These are phyloP conservation scores for Afroboletus lepidellus DNA, from an alignment of 1,284 basidiomycete species.

Conservation along the genomic window DNA sequence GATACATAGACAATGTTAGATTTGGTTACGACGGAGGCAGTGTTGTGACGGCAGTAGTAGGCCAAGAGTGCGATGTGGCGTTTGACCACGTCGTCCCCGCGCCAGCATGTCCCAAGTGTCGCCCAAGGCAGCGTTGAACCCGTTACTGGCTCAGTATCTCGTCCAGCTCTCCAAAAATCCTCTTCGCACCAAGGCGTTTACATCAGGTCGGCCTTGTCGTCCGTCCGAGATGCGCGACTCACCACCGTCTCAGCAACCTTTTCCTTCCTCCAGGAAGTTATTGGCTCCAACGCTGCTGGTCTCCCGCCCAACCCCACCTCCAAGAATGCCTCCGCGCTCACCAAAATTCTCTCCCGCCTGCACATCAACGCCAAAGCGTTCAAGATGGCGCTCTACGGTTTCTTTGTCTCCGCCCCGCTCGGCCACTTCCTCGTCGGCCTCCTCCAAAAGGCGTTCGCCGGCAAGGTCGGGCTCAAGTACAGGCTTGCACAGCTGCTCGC, in stretches of 20 bases:
- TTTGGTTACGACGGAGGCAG: too few relatives aligned
- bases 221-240: slow-evolving; percentile 1
- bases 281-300: slow-evolving; percentile 70
- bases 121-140: slow-evolving; percentile 38
- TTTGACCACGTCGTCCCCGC: not conserved
- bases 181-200: slow-evolving; percentile 72
- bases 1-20: not conserved
- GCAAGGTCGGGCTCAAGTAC: slow-evolving; percentile 66
- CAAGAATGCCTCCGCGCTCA: slow-evolving; percentile 53
- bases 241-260: slow-evolving; percentile 47
- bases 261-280: slow-evolving; percentile 78
- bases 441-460: slow-evolving; percentile 76
- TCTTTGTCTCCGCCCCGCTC: slow-evolving; percentile 82
- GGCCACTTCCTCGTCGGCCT: slow-evolving; percentile 71
- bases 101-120: slow-evolving; percentile 33
- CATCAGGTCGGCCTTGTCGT: slow-evolving; percentile 47
- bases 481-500: slow-evolving; percentile 76
- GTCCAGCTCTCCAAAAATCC: slow-evolving; percentile 62
- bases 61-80: not conserved
- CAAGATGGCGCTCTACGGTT: slow-evolving; percentile 85
- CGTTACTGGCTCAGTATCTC: slow-evolving; percentile 65
- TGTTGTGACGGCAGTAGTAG: not conserved
- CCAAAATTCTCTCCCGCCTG: slow-evolving; percentile 52
- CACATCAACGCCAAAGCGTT: slow-evolving; percentile 65
- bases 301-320: slow-evolving; percentile 48